Evolutionary conservation across 108 stramenopile species (phyloP), one percentile per base, ranked within the genome.

Genomic region (Tribonema minus): DNA sequence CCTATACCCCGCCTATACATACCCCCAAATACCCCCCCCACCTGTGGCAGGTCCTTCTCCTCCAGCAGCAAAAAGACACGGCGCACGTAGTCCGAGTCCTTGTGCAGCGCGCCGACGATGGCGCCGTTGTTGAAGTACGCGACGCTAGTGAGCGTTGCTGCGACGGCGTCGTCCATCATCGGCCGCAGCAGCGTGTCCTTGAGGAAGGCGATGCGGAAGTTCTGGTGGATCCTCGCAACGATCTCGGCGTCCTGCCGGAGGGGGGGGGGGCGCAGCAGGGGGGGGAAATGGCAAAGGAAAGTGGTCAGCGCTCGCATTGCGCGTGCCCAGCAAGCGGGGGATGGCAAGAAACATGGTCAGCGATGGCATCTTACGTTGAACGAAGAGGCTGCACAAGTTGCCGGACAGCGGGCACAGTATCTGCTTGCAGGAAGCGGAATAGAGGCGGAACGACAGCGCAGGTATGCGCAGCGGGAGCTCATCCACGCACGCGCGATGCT

Each of bases 121-220:
- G 61, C 67, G 34, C 34, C 36, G 61, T 71, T 81, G 66, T 81
- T 81, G 59, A 81, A 81, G 64, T 32, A 81, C 40, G 70, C 58
- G 64, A 81, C 64, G 59, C 63, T 65, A 39, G 64, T 69, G 20
- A 81, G 58, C 38, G 80, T 65, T 28, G 71, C 46, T 28, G 65
- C 70, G 38, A 70, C 67, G 59, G 70, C 70, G 58, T 72, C 80
- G 58, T 72, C 80, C 80, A 81, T 72, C 70, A 71, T 72, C 25
- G 80, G 80, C 59, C 80, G 64, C 2, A 86, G 80, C 38, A 85
- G 54, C 5, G 46, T 73, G 58, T 86, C 86, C 23, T 68, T 38
- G 37, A 86, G 70, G 69, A 86, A 77, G 34, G 37, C 36, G 30
- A 85, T 61, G 40, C 84, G 84, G 68, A 85, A 86, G 61, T 82